phyloP scores from a whole-genome alignment of 225 moss, liverwort and hornwort species.

The Bryum argenteum region DNA sequence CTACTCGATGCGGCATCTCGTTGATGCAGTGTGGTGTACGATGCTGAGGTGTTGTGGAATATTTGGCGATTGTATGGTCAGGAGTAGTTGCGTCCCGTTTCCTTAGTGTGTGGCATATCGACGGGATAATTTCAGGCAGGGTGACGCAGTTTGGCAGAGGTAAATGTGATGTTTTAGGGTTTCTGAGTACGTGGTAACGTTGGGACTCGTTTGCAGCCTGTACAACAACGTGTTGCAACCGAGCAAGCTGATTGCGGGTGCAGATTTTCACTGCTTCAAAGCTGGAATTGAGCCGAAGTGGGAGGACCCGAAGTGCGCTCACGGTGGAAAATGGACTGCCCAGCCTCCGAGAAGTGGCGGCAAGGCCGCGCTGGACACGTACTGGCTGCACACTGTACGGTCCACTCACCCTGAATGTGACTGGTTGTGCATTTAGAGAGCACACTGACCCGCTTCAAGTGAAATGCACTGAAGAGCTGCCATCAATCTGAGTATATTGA shows the following conservation, averaged over 20 bases:
- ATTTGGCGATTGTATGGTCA: too few species aligned
- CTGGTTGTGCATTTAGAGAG: neutral
- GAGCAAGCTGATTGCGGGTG: conserved; percentile 72
- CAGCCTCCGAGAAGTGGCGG: conserved; percentile 60
- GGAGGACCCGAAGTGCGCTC: conserved; percentile 93
- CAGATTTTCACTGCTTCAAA: conserved; percentile 97
- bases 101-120: too few species aligned
- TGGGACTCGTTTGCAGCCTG: conserved; percentile 45
- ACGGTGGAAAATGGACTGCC: conserved; percentile 95
- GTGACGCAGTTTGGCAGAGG: too few species aligned
- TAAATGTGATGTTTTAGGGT: conserved; percentile 22
- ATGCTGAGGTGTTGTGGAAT: too few species aligned
- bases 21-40: too few species aligned
- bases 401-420: neutral
- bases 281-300: conserved; percentile 93
- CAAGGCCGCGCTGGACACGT: conserved; percentile 74
- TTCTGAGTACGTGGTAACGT: neutral
- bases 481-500: too few species aligned
- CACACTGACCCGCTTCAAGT: neutral
- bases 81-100: too few species aligned
- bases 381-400: conserved; percentile 88
- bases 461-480: too few species aligned
- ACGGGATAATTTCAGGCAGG: too few species aligned
- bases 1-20: neutral
- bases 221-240: conserved; percentile 97